Conservation (phyloP, 1,284 basidiomycete species). For the Cutaneotrichosporon cutaneum region DNA sequence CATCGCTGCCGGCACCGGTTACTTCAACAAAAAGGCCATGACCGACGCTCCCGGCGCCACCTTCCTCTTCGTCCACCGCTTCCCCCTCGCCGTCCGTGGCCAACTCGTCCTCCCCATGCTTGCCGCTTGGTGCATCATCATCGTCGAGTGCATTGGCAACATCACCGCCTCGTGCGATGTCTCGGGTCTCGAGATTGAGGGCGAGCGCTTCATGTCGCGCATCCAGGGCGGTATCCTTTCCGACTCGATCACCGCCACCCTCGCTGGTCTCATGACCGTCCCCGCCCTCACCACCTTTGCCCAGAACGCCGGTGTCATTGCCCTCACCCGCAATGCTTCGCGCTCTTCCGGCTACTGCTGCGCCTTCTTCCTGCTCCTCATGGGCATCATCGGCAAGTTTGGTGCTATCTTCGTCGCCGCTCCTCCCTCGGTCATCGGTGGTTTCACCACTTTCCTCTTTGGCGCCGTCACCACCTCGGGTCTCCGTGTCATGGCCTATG, state of each 20-base stretch:
- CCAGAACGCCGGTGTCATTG: conserved; percentile 40
- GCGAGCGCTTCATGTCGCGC: conserved; percentile 31
- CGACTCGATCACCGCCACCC: conserved; percentile 32
- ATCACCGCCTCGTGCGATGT: conserved; percentile 35
- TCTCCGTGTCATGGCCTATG: conserved; percentile 67
- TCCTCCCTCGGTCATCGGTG: conserved; percentile 28
- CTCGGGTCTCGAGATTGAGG: conserved; percentile 26
- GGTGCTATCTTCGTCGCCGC: conserved; percentile 38
- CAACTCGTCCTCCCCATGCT: conserved; percentile 38
- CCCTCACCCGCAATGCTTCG: conserved; percentile 38
- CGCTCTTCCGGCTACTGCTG: conserved; percentile 34
- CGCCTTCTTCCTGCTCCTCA: conserved; percentile 35
- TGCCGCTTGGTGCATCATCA: conserved; percentile 34
- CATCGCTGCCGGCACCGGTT: conserved; percentile 38
- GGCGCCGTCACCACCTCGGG: conserved; percentile 59
- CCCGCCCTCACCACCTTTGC: conserved; percentile 39
- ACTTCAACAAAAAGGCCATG: conserved; percentile 30
- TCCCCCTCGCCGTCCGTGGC: conserved; percentile 28
- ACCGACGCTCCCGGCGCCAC: conserved; percentile 27
- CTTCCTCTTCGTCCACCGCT: conserved; percentile 36
- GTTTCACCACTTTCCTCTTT: conserved; percentile 49
- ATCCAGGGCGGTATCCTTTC: conserved; percentile 40
- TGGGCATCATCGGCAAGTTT: conserved; percentile 38
- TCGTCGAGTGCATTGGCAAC: conserved; percentile 39
- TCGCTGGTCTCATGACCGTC: conserved; percentile 35